Conservation (phyloP, 257 asterid genomes). For the Solanum microdontum region DNA sequence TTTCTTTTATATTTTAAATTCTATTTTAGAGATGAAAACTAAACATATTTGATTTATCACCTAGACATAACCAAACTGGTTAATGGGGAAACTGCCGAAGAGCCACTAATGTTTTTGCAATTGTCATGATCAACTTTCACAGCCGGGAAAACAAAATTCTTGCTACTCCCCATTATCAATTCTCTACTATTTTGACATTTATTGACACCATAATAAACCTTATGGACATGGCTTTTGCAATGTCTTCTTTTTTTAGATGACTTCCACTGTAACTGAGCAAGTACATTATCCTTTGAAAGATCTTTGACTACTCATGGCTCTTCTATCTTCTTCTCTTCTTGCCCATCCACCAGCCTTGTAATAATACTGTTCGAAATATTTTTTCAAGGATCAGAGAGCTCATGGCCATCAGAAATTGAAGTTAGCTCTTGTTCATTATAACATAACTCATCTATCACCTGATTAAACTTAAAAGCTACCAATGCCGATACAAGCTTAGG, state of each 20-base stretch:
- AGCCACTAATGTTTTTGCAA: slow-evolving; percentile 44
- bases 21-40: too few relatives aligned
- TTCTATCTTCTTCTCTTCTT: slow-evolving; percentile 2
- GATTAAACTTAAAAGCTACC: background rate
- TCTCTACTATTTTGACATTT: slow-evolving; percentile 2
- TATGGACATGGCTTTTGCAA: slow-evolving; percentile 37
- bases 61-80: slow-evolving; percentile 66
- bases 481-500: slow-evolving; percentile 29
- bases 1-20: too few relatives aligned
- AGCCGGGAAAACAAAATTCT: slow-evolving; percentile 17
- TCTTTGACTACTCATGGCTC: slow-evolving; percentile 17
- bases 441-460: background rate
- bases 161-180: slow-evolving; percentile 9
- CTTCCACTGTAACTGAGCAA: slow-evolving; percentile 46
- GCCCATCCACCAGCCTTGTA: background rate
- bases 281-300: slow-evolving; percentile 39
- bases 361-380: background rate
- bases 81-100: slow-evolving; percentile 30
- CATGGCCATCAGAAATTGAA: background rate
- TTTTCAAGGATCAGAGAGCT: background rate
- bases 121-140: slow-evolving; percentile 41
- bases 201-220: slow-evolving; percentile 1
- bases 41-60: background rate
- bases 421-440: slow-evolving; percentile 2
- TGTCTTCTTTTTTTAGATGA: slow-evolving; percentile 56